These are phyloP conservation scores for Syncephalis plumigaleata DNA, from an alignment of 371 early-diverging fungal species.

Conservation along the genomic window DNA sequence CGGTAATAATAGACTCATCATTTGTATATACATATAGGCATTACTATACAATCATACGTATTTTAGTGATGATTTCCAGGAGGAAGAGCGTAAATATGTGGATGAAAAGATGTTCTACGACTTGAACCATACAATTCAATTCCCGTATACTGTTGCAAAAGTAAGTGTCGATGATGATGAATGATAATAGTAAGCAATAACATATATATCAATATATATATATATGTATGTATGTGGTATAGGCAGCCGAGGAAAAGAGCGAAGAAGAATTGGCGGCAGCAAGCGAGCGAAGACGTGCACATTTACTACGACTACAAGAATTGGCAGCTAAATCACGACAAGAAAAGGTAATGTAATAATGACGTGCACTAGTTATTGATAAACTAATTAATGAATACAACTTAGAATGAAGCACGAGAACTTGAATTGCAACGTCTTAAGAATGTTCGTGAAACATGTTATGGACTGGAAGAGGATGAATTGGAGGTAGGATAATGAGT, in stretches of 20 bases:
- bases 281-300: conserved; percentile 54
- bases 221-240: not conserved
- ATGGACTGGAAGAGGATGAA: no score
- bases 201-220: no score
- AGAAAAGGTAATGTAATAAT: conserved; percentile 41
- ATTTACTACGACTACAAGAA: conserved; percentile 52
- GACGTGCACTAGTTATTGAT: not conserved
- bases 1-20: not conserved
- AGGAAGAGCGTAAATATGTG: conserved; percentile 33
- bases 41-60: conserved; percentile 42
- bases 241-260: conserved; percentile 49
- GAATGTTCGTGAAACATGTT: no score
- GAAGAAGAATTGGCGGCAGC: conserved; percentile 53
- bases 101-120: conserved; percentile 28
- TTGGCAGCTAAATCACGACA: conserved; percentile 58
- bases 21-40: conserved; percentile 14
- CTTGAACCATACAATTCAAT: conserved; percentile 48
- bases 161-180: not conserved
- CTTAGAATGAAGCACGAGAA: not conserved
- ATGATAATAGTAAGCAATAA: not conserved
- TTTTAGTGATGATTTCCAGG: conserved; percentile 57
- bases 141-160: conserved; percentile 47
- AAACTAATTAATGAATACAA: not conserved
- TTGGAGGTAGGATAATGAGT: no score
- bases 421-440: no score